phyloP scores from a whole-genome alignment of 257 asterid genomes.

The Rauvolfia tetraphylla region DNA sequence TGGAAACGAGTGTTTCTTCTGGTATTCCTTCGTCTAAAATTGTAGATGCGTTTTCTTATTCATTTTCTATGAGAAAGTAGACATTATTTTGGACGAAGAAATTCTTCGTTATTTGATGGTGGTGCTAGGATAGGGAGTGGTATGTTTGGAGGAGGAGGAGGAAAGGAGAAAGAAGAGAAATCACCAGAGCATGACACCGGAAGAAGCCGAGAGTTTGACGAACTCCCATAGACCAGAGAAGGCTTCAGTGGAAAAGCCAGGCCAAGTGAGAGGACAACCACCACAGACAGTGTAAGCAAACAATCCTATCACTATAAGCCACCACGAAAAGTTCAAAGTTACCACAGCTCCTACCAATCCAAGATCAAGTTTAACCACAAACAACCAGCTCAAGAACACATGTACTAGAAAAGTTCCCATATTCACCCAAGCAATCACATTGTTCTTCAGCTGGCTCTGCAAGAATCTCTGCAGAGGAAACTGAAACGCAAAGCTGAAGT shows the following conservation, averaged over 20 bases:
- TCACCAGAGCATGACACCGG: conserved; percentile 94
- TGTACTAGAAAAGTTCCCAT: conserved; percentile 43
- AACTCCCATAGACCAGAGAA: conserved; percentile 88
- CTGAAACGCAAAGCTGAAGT: conserved; percentile 60
- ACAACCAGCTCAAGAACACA: conserved; percentile 47
- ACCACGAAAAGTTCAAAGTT: conserved; percentile 63
- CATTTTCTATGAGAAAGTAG: too few relatives aligned
- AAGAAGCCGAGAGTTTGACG: conserved; percentile 67
- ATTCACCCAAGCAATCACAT: conserved; percentile 52
- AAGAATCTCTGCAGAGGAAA: conserved; percentile 78
- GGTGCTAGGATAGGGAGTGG: too few relatives aligned
- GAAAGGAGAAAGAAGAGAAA: neutral
- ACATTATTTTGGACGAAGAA: too few relatives aligned
- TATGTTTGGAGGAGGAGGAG: too few relatives aligned
- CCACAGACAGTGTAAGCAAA: conserved; percentile 50
- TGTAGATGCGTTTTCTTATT: too few relatives aligned
- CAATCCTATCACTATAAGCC: conserved; percentile 43
- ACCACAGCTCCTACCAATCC: conserved; percentile 61
- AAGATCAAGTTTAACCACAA: conserved; percentile 40
- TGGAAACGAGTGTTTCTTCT: too few relatives aligned
- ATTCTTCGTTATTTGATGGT: too few relatives aligned
- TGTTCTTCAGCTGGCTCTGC: conserved; percentile 84
- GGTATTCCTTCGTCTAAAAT: too few relatives aligned
- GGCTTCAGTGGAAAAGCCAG: conserved; percentile 66
- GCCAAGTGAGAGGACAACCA: conserved; percentile 79